These are phyloP conservation scores for Furcasterigmium furcatum DNA, from an alignment of 2,329 filamentous ascomycete species.

Conservation along the genomic window DNA sequence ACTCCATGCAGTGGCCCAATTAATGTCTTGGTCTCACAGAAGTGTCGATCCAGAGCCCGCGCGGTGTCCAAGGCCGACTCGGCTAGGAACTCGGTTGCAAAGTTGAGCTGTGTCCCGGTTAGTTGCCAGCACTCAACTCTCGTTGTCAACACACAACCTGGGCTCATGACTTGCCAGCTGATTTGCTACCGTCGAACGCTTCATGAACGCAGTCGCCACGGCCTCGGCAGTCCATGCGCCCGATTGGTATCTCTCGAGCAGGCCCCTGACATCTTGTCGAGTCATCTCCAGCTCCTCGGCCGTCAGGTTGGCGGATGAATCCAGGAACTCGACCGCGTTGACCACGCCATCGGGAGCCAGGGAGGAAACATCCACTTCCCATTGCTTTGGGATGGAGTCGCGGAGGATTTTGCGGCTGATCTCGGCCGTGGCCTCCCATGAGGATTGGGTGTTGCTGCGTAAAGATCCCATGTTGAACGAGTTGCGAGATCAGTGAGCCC, in stretches of 20 bases:
- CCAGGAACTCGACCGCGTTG: constrained; percentile 3
- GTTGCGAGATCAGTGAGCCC: too few species aligned
- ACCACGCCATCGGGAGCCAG: neutral
- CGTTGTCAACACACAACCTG: too few species aligned
- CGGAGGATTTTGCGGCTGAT: constrained; percentile 2
- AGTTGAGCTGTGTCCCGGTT: too few species aligned
- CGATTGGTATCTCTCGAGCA: constrained; percentile 19
- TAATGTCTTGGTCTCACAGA: constrained; percentile 25
- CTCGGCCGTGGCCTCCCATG: constrained; percentile 6
- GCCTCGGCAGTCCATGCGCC: constrained; percentile 28
- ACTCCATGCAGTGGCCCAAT: constrained; percentile 44
- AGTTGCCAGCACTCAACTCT: too few species aligned
- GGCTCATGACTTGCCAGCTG: constrained; percentile 38
- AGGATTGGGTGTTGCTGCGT: too few species aligned
- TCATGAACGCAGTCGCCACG: constrained; percentile 39
- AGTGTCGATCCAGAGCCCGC: constrained; percentile 34
- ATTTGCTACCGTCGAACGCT: constrained; percentile 43
- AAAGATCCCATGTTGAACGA: neutral
- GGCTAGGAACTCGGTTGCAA: constrained; percentile 29
- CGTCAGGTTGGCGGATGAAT: constrained; percentile 23
- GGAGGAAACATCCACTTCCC: neutral
- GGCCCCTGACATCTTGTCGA: constrained; percentile 23
- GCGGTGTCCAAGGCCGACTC: constrained; percentile 33
- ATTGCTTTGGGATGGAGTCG: constrained; percentile 2
- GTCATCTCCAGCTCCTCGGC: constrained; percentile 33